These are phyloP conservation scores for Erigeron philadelphicus DNA, from an alignment of 140 eudicot genomes.

Conservation along the genomic window DNA sequence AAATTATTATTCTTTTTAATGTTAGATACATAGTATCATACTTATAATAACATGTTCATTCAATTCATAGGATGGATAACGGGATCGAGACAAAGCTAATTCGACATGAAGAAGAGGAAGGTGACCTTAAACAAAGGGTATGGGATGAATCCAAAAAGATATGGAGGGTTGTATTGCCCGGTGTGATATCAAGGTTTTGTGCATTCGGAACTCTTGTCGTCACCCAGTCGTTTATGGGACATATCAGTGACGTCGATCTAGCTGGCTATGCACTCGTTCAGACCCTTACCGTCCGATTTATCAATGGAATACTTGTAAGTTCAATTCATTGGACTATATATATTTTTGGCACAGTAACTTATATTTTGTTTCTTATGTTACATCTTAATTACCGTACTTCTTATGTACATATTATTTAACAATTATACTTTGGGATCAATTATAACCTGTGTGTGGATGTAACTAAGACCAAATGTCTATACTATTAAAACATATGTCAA, in stretches of 20 bases:
- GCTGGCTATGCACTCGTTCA: constrained; percentile 69
- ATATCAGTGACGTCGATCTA: constrained; percentile 45
- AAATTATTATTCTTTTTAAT: no score
- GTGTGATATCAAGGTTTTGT: constrained; percentile 44
- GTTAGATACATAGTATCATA: no score
- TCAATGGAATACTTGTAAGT: constrained; percentile 56
- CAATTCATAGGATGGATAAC: constrained; percentile 29
- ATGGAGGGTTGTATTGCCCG: constrained; percentile 62
- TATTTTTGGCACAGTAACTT: no score
- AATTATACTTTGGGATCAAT: no score
- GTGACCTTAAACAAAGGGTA: constrained; percentile 31
- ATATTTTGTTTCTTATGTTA: no score
- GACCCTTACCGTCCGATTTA: constrained; percentile 47
- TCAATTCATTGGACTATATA: background rate
- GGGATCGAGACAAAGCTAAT: constrained; percentile 36
- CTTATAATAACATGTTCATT: background rate
- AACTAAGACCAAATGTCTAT: no score
- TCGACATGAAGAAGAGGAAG: constrained; percentile 28
- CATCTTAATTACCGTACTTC: no score
- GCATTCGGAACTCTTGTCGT: constrained; percentile 48
- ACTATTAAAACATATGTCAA: no score
- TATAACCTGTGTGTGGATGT: no score
- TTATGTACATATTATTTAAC: no score
- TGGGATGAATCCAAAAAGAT: constrained; percentile 48
- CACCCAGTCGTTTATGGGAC: constrained; percentile 62